Percentiles rank a stretch among this genome's conserved stretches.
Conservation (phyloP, 2,329 filamentous ascomycete species). For the Fusarium musae region DNA sequence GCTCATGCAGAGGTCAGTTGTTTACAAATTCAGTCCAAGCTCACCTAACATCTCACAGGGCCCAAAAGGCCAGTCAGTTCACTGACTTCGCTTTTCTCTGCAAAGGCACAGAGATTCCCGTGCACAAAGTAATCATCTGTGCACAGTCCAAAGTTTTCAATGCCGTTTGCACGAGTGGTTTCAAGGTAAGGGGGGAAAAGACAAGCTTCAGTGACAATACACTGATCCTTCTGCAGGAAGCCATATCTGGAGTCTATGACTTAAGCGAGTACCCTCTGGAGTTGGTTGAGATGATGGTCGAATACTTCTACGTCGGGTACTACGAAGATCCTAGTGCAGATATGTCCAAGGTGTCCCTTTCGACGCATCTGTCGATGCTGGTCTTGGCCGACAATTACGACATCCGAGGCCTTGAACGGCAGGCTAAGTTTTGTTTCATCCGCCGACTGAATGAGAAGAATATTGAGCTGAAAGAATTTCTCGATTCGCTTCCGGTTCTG, state of each 20-base stretch:
- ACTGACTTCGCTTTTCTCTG: not conserved
- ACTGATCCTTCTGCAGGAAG: not conserved
- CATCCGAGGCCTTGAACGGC: not conserved
- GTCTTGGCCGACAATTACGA: not conserved
- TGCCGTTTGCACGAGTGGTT: not conserved
- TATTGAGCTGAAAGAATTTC: not conserved
- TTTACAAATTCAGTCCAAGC: not conserved
- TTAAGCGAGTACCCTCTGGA: not conserved
- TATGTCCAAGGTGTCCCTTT: not conserved
- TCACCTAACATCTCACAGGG: not conserved
- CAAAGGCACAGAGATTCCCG: not conserved
- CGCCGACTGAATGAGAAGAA: not conserved
- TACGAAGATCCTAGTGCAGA: not conserved
- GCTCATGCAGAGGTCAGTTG: not conserved
- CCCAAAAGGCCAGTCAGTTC: not conserved
- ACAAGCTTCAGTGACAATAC: not conserved
- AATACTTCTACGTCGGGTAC: not conserved
- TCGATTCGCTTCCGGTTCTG: not conserved
- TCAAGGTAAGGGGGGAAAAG: not conserved
- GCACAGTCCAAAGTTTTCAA: not conserved
- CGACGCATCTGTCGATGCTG: not conserved
- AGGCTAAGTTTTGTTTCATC: not conserved
- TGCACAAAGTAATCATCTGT: not conserved
- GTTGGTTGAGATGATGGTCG: not conserved
- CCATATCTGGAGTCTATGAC: conserved; percentile 1